A percentile compares a stretch with the other conserved stretches of the same genome.
These are phyloP conservation scores for Asclepias syriaca DNA, from an alignment of 257 asterid species.

Conservation along the genomic window DNA sequence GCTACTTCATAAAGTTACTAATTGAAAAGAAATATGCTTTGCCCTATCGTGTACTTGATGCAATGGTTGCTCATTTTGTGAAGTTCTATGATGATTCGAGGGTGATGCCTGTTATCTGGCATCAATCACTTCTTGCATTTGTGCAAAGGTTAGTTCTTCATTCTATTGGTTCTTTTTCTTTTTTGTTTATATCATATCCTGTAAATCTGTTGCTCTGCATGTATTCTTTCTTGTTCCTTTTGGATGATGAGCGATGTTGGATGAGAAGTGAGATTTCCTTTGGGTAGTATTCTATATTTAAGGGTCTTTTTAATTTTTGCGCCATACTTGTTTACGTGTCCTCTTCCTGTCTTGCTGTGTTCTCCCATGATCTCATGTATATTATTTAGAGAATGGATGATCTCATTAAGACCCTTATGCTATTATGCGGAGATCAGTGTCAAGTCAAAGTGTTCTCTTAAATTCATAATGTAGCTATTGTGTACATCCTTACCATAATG, in stretches of 20 bases:
- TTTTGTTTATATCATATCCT: neutral
- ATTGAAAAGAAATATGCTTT: slow-evolving; percentile 94
- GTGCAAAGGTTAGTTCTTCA: slow-evolving; percentile 60
- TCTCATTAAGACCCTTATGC: neutral
- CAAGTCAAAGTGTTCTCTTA: neutral
- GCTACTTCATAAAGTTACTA: slow-evolving; percentile 76
- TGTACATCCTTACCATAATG: neutral
- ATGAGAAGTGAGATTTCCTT: slow-evolving; percentile 1
- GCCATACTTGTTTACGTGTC: neutral
- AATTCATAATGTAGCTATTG: neutral
- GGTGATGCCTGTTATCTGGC: slow-evolving; percentile 98
- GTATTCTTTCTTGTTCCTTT: neutral
- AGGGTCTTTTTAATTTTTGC: neutral
- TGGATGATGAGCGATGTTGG: neutral
- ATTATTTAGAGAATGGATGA: neutral
- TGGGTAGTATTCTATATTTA: too few relatives aligned
- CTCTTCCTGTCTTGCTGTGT: neutral
- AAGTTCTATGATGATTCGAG: slow-evolving; percentile 65
- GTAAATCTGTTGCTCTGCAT: neutral
- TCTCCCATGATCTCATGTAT: neutral
- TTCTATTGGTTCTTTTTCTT: slow-evolving; percentile 6
- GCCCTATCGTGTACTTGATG: slow-evolving; percentile 95
- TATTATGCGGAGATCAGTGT: neutral
- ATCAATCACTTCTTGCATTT: slow-evolving; percentile 93
- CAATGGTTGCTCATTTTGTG: slow-evolving; percentile 88